phyloP scores from a whole-genome alignment of 345 rosid species.

The Murraya koenigii region DNA sequence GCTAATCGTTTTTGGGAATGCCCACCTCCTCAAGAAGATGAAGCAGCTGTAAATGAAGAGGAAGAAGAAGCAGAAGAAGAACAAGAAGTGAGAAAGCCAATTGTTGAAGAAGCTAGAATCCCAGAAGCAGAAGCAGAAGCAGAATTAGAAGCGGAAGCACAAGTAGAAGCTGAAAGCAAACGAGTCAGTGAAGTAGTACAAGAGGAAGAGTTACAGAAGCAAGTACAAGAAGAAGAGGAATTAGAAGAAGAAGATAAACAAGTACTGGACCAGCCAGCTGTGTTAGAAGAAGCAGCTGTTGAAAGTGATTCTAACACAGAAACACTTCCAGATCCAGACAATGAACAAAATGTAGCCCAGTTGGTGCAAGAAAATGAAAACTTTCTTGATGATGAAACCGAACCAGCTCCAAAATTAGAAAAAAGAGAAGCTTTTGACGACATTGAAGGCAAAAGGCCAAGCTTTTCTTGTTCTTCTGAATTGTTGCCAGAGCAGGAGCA shows the following conservation, averaged over 20 bases:
- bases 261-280: background rate
- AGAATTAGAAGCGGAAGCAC: background rate
- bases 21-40: conserved; percentile 34
- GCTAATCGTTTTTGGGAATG: conserved; percentile 70
- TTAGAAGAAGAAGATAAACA: background rate
- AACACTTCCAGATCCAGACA: conserved; percentile 18
- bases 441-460: background rate
- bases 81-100: conserved; percentile 23
- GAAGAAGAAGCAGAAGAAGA: conserved; percentile 32
- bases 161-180: background rate
- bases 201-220: background rate
- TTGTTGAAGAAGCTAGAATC: conserved; percentile 17
- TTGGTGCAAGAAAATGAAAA: conserved; percentile 28
- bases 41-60: conserved; percentile 11
- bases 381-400: conserved; percentile 21
- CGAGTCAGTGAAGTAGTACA: background rate
- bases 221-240: background rate
- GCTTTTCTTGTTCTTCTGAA: conserved; percentile 4
- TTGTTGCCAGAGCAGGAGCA: background rate
- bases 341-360: conserved; percentile 25
- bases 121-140: conserved; percentile 10
- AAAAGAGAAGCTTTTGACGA: conserved; percentile 13
- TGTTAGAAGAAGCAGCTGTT: conserved; percentile 4
- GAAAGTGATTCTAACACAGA: background rate
- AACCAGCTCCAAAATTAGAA: conserved; percentile 17